These are phyloP conservation scores for Podaxis pistillaris DNA, from an alignment of 768 basidiomycete species.

Conservation along the genomic window DNA sequence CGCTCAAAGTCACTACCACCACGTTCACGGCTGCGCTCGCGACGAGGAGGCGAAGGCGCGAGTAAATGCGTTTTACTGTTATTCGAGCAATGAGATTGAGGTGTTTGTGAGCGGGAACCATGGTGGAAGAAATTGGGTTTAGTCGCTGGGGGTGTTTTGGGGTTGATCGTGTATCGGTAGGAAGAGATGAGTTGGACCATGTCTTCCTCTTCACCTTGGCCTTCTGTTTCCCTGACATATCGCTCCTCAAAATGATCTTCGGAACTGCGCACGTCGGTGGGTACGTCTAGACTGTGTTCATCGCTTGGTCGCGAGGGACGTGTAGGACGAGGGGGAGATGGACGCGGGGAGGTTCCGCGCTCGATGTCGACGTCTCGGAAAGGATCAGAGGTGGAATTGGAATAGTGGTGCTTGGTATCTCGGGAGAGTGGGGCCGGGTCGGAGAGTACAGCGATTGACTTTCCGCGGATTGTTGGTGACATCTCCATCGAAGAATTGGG, in stretches of 20 bases:
- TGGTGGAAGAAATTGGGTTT: conserved; percentile 4
- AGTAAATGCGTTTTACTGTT: conserved; percentile 3
- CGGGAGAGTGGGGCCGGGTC: not conserved
- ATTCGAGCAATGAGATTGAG: not conserved
- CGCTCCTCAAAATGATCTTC: conserved; percentile 33
- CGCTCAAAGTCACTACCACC: not conserved
- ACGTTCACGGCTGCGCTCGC: not conserved
- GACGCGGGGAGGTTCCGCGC: not conserved
- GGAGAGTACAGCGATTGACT: conserved; percentile 18
- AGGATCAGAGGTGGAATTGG: not conserved
- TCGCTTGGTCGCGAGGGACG: not conserved
- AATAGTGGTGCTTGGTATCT: not conserved
- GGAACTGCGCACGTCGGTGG: not conserved
- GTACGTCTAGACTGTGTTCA: conserved; percentile 1
- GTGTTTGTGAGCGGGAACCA: not conserved
- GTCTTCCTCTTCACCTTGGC: conserved; percentile 34
- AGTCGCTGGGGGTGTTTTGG: conserved; percentile 10
- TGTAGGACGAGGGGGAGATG: not conserved
- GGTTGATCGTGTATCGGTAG: conserved; percentile 32
- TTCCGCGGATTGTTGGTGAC: conserved; percentile 50
- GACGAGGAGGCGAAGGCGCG: not conserved
- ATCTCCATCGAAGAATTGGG: conserved; percentile 5
- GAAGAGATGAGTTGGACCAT: conserved; percentile 53
- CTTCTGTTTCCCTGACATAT: conserved; percentile 13
- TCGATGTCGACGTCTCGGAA: not conserved